phyloP scores from a whole-genome alignment of 106 monocot species.

The Dendrobium nobile region DNA sequence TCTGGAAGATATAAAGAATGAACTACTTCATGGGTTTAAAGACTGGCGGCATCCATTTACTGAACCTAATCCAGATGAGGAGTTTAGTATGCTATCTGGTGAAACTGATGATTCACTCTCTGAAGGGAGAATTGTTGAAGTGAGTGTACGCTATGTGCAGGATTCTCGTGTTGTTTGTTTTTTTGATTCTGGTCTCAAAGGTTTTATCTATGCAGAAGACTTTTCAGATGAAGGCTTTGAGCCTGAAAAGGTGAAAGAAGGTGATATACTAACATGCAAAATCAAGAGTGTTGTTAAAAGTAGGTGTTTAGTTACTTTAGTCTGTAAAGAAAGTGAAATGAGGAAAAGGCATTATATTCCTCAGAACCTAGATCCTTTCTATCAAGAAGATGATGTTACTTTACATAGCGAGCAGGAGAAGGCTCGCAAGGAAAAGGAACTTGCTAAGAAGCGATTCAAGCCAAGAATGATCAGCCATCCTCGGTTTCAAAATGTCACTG shows the following conservation, averaged over 20 bases:
- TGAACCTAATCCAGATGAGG: slow-evolving; percentile 76
- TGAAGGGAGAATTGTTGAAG: slow-evolving; percentile 84
- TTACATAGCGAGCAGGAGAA: slow-evolving; percentile 49
- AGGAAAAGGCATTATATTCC: slow-evolving; percentile 21
- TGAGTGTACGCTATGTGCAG: slow-evolving; percentile 56
- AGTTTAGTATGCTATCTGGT: slow-evolving; percentile 80
- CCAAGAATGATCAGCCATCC: slow-evolving; percentile 98
- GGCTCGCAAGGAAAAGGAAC: slow-evolving; percentile 61
- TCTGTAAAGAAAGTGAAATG: slow-evolving; percentile 61
- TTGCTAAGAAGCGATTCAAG: slow-evolving; percentile 67
- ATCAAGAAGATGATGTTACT: slow-evolving; percentile 34
- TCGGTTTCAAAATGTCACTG: slow-evolving; percentile 74
- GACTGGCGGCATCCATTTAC: slow-evolving; percentile 61
- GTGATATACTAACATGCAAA: slow-evolving; percentile 81
- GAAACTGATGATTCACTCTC: slow-evolving; percentile 93
- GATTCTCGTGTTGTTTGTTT: slow-evolving; percentile 62
- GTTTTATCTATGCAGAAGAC: slow-evolving; percentile 50
- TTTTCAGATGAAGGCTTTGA: slow-evolving; percentile 55
- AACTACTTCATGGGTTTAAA: slow-evolving; percentile 74
- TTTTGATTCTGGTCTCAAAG: slow-evolving; percentile 88
- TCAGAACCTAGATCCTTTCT: slow-evolving; percentile 39
- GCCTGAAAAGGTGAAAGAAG: slow-evolving; percentile 54
- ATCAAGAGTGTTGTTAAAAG: slow-evolving; percentile 64
- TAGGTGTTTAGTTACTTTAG: slow-evolving; percentile 59
- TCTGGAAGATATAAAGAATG: slow-evolving; percentile 72